Base-by-base conservation (phyloP, 345 rosid species). In the Eucalyptus sp. region DNA sequence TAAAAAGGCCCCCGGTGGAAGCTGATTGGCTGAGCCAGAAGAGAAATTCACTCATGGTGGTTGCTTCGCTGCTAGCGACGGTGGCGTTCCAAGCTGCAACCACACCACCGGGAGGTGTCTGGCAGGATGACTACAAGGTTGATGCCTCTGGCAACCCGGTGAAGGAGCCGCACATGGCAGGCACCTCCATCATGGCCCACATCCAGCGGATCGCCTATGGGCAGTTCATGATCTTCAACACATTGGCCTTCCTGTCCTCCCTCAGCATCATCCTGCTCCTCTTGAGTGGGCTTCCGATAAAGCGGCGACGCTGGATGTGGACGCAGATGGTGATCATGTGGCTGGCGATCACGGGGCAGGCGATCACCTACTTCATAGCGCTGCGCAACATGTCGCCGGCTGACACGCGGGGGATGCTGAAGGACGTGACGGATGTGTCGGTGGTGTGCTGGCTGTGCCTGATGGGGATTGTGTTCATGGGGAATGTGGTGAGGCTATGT, bases 41-140 rank as follows among this genome's bases (percentile, higher is more conserved):
- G 51, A 76, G 88, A 64, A 91, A 88, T n/a, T 51, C 90, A 3
- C 76, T 90, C 41, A 90, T 92, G 92, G 92, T 92, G 17, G 93
- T 88, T 49, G 93, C 92, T 49, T 88, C 90, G 2, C 56, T 90
- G 41, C 89, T 90, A 31, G 92, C 93, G 13, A 89, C 93, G 29
- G 91, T 92, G 89, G 90, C 93, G 6, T 92, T 86, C n/a, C 93
- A 92, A 80, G 91, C 93, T 22, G 93, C 87, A 46, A 81, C 90
- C 25, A 89, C 91, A 5, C 93, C 92, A 11, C 90, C 93, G 1
- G 91, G 92, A 83, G 92, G 93, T 5, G 88, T 89, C 54, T 89
- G 89, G 91, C 91, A 90, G 89, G 89, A 88, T 2, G 89, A 90
- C 85, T 50, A 49, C 43, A 64, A 58, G 18, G 86, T 13, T 6